Evolutionary conservation across 1,284 basidiomycete species (phyloP).

Genomic region (Cutaneotrichosporon cutaneum): DNA sequence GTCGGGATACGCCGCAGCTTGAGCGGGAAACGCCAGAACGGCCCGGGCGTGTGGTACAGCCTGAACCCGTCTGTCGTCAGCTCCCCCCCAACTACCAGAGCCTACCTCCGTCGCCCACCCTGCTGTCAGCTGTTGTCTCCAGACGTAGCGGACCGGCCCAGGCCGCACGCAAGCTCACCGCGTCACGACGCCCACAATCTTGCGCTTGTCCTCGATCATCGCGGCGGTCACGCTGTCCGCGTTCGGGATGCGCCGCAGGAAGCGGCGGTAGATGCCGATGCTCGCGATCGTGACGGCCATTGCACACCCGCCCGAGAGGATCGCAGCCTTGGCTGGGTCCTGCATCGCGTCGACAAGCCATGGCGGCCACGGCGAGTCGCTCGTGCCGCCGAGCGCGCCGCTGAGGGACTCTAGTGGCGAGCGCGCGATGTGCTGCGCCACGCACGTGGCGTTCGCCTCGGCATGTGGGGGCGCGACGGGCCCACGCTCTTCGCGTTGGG

Average conservation of each 20-base stretch:
- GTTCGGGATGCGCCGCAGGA: slow-evolving; percentile 57
- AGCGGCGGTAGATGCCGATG: slow-evolving; percentile 58
- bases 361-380: not conserved
- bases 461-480: not conserved
- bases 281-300: slow-evolving; percentile 54
- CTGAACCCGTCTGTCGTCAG: slow-evolving; percentile 56
- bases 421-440: not conserved
- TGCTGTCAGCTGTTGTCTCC: slow-evolving; percentile 51
- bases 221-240: slow-evolving; percentile 65
- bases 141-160: too few relatives aligned
- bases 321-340: slow-evolving; percentile 39
- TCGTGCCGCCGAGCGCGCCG: not conserved
- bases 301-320: slow-evolving; percentile 37
- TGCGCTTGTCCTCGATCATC: slow-evolving; percentile 59
- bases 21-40: slow-evolving; percentile 70
- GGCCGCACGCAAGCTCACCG: slow-evolving; percentile 56
- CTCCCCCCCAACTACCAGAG: not conserved
- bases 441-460: not conserved
- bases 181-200: slow-evolving; percentile 72
- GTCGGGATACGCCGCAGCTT: slow-evolving; percentile 66
- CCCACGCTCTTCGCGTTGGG: not conserved
- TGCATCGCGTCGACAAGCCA: slow-evolving; percentile 13
- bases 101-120: slow-evolving; percentile 69
- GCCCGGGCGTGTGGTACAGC: slow-evolving; percentile 76
- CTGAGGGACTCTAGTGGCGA: slow-evolving; percentile 7